These are phyloP conservation scores for Kodamaea hsintzibuensis DNA, from an alignment of 805 yeast species.

Conservation along the genomic window DNA sequence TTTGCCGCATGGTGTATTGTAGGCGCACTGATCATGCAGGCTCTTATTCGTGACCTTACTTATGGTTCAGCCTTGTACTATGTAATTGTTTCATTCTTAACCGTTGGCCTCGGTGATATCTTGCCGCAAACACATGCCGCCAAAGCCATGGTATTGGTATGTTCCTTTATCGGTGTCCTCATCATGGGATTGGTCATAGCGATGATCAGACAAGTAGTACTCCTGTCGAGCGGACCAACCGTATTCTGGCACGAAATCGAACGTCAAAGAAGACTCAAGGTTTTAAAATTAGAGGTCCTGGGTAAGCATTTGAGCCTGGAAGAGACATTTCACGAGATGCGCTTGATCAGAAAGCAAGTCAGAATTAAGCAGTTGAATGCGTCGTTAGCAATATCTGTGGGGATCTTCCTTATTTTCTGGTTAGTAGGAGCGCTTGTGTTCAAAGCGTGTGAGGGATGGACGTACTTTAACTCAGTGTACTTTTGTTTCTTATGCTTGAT, in stretches of 20 bases:
- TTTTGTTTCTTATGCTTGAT: slow-evolving; percentile 73
- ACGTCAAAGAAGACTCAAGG: slow-evolving; percentile 38
- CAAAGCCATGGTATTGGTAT: slow-evolving; percentile 59
- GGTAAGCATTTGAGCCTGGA: slow-evolving; percentile 23
- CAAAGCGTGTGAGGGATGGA: slow-evolving; percentile 64
- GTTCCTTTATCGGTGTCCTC: slow-evolving; percentile 69
- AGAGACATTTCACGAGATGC: slow-evolving; percentile 58
- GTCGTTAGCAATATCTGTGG: slow-evolving; percentile 41
- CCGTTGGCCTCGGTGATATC: slow-evolving; percentile 82
- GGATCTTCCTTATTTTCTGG: slow-evolving; percentile 60
- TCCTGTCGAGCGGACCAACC: slow-evolving; percentile 61
- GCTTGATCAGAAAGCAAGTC: slow-evolving; percentile 47
- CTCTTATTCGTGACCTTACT: slow-evolving; percentile 33
- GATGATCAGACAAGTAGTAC: slow-evolving; percentile 64
- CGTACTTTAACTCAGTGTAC: slow-evolving; percentile 69
- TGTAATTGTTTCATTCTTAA: slow-evolving; percentile 69
- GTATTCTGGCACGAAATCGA: slow-evolving; percentile 68
- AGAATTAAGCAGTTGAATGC: slow-evolving; percentile 35
- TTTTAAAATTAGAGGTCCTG: slow-evolving; percentile 20
- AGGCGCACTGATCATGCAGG: slow-evolving; percentile 55
- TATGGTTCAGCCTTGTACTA: slow-evolving; percentile 74
- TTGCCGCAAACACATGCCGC: slow-evolving; percentile 55
- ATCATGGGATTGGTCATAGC: slow-evolving; percentile 73
- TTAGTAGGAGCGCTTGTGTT: slow-evolving; percentile 72
- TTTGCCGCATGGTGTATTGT: slow-evolving; percentile 69